Conservation (phyloP, 148 eudicot genomes). For the Persicaria tinctoria region DNA sequence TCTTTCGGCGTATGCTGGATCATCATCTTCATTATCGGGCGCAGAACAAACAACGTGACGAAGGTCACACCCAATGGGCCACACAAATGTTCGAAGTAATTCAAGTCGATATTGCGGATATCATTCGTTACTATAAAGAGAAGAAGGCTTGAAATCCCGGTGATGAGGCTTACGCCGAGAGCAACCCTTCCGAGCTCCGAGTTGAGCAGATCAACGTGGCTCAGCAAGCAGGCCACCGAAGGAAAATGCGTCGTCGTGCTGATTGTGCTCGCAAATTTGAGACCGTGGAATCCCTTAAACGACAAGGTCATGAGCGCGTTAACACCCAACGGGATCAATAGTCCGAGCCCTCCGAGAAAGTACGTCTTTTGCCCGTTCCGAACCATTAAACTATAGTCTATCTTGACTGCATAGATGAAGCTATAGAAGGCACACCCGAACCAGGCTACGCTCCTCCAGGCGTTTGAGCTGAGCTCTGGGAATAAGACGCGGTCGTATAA, state of each 20-base stretch:
- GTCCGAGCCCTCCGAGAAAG: constrained; percentile 13
- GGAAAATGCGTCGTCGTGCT: constrained; percentile 16
- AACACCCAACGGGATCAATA: constrained; percentile 7
- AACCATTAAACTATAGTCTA: constrained; percentile 5
- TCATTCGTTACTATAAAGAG: not conserved
- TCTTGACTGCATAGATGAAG: not conserved
- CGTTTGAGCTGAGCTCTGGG: not conserved
- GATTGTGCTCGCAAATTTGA: not conserved
- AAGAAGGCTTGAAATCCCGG: constrained; percentile 10
- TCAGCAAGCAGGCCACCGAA: constrained; percentile 17
- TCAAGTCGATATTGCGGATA: not conserved
- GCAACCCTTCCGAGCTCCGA: constrained; percentile 35
- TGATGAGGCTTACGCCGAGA: constrained; percentile 10
- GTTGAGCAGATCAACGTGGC: constrained; percentile 28
- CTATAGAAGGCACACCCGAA: not conserved
- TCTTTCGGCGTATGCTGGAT: constrained; percentile 30
- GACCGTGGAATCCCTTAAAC: not conserved
- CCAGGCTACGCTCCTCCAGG: not conserved
- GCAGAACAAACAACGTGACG: constrained; percentile 12
- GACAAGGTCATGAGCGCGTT: not conserved
- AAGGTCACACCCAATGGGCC: constrained; percentile 4
- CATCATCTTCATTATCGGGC: constrained; percentile 25
- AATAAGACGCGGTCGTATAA: not conserved
- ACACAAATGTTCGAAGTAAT: not conserved
- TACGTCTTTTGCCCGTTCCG: constrained; percentile 14